phyloP scores from a whole-genome alignment of 805 yeast genomes.

The Metschnikowia picachoensis region DNA sequence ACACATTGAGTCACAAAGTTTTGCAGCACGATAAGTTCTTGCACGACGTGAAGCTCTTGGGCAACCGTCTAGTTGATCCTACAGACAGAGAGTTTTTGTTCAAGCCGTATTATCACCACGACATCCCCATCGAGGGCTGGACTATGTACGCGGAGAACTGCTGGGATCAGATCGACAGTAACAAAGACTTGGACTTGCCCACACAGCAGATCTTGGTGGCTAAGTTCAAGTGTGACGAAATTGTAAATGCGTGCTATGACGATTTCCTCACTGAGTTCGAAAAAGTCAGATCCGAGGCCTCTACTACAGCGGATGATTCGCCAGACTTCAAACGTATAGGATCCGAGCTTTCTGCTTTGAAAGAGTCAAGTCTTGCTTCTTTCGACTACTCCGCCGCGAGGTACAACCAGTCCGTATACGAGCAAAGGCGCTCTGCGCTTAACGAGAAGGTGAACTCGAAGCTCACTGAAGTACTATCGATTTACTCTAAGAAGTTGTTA shows the following conservation, averaged over 20 bases:
- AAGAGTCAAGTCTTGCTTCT: constrained; percentile 42
- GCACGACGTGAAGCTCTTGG: constrained; percentile 56
- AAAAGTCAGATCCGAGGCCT: constrained; percentile 9
- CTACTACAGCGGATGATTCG: not conserved
- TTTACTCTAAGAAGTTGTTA: constrained; percentile 20
- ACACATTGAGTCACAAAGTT: constrained; percentile 79
- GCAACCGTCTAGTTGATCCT: constrained; percentile 51
- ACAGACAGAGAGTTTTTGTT: constrained; percentile 44
- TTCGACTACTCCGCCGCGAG: constrained; percentile 76
- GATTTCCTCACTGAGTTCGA: constrained; percentile 25
- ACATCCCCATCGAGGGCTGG: constrained; percentile 96
- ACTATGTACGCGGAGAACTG: constrained; percentile 82
- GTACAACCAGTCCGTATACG: constrained; percentile 64
- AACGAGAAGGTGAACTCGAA: constrained; percentile 44
- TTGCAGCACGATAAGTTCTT: constrained; percentile 71
- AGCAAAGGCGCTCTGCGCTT: constrained; percentile 54
- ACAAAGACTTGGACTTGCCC: constrained; percentile 93
- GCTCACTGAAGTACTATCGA: constrained; percentile 37
- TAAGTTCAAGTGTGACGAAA: constrained; percentile 90
- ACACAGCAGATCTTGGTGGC: constrained; percentile 96
- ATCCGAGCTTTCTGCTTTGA: constrained; percentile 38
- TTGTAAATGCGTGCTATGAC: constrained; percentile 41
- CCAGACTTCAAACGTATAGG: constrained; percentile 48
- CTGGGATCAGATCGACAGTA: constrained; percentile 91
- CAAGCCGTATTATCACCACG: constrained; percentile 70